Evolutionary conservation across 2,329 filamentous ascomycete genomes (phyloP), one percentile per base, ranked within the genome.

Genomic region (Tetracladium maxilliforme): DNA sequence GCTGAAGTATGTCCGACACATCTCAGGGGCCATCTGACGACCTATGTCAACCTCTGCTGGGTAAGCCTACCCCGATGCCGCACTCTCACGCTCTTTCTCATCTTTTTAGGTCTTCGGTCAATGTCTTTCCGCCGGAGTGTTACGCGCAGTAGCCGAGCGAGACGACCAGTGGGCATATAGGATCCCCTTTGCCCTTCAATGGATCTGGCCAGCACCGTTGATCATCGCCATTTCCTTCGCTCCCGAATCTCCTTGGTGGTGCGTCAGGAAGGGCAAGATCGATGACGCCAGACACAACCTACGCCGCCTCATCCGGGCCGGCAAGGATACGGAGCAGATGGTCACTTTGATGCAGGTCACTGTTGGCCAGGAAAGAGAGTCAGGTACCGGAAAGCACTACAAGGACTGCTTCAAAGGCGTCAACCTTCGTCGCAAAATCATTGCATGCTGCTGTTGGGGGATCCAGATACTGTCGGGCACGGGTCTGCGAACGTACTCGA

Each of bases 391-490:
- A 4, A 50, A 52, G 0, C 47, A 37, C 27, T 92, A 90, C 48
- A 50, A 67, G 38, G 83, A 92, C 48, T 92, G 83, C 53, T 92
- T 92, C 64, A 74, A 64, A 45, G 82, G 83, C 8, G 65, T 68
- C 9, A 75, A 92, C 43, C 56, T 75, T 23, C 75, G 83, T 30
- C 70, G 84, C 14, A 92, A 83, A 3, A 82, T 81, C 33, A 61
- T 65, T 14, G 52, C 56, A 3, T 47, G 51, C 26, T 67, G 68
- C 37, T 64, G 68, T 6, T 73, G 66, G 65, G 66, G 64, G 6
- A 71, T 71, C 29, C 69, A 73, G 44, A 72, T 70, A 39, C 49
- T 73, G 7, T 68, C 62, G 39, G 70, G 70, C 33, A 72, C 70
- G 44, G 64, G 63, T 6, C 72, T 75, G 34, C 70, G 65, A 41